Base-by-base conservation (phyloP, 495 filamentous ascomycete genomes). In the Tuber melanosporum region DNA sequence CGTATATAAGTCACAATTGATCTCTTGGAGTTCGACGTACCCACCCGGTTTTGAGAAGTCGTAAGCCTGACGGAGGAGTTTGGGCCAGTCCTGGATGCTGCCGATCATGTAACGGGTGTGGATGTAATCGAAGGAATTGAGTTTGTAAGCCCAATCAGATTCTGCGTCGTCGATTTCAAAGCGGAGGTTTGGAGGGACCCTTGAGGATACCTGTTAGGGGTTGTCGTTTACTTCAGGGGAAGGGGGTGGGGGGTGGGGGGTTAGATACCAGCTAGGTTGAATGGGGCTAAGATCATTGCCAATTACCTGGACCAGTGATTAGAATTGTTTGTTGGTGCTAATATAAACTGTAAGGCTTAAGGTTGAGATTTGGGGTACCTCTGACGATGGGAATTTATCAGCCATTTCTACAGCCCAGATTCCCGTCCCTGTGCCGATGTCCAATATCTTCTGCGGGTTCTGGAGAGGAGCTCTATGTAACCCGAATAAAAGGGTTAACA, bases 391-490 rank as follows among this genome's bases (percentile, higher is more conserved):
- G 2, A 6, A 73, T 72, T 71, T 76, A 80, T 77, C 82, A 73
- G 49, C 76, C 81, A 14, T 57, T 42, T 91, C 90, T 70, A 91
- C 89, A 9, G 89, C 89, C 89, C 90, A 92, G 62, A 90, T 89
- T 6, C 90, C 90, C 12, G 90, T 92, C 10, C 90, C 90, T 0
- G 90, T 91, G 19, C 90, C 90, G 49, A 91, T 86, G 78, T 92
- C 90, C 36, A 91, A 83, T 39, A 91, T 86, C 75, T 88, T 84
- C 17, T 88, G 86, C 0, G 88, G 87, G 22, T 85, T 83, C 14
- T 69, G 41, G 26, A 90, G 85, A 1, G 88, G 90, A 3, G 91
- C 90, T 74, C 89, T 87, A 79, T 86, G 86, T 0, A 92, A 84
- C 71, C 87, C 86, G 1, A 90, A 83, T 14, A 88, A 82, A 78